Evolutionary conservation across 2,329 filamentous ascomycete genomes (phyloP), one percentile per base, ranked within the genome.

Genomic region (Pyrenochaeta sp.): DNA sequence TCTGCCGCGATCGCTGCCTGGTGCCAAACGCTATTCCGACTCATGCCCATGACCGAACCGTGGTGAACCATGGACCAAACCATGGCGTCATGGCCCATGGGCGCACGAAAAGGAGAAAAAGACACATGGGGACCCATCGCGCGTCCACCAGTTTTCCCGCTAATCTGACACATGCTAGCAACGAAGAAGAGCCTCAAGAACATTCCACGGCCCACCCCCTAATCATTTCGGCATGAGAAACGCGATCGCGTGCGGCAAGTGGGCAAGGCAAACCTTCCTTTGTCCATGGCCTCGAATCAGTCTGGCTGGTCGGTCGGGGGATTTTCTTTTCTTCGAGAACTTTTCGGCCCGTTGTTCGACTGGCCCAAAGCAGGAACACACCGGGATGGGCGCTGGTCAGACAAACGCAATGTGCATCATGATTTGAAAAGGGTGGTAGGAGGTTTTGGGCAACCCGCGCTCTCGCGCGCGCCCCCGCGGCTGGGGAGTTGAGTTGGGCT

Each of bases 1-100:
- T 57, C 57, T 46, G 38, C 57, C 51, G 57, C 51, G 51, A 55
- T 57, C 51, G 50, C 43, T 56, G 44, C 45, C 40, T 41, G 48
- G 30, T 42, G 44, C 47, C 48, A 42, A 58, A 48, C 50, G 35
- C n/a, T 19, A 17, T 10, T 7, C 4, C 31, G 8, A 48, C 53
- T 53, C 50, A 35, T 42, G 51, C 48, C 36, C 44, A 49, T 44
- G 45, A 29, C 30, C 44, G 40, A 47, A 45, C 51, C 46, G 57
- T 26, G 39, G 34, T 46, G 54, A 56, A 54, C 51, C 48, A 59
- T 52, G 45, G 40, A 4, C 24, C 24, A 27, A 27, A 46, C 48
- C 40, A 40, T 20, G 11, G 35, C 44, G 41, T 31, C 35, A n/a
- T n/a, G n/a, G n/a, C n/a, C n/a, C n/a, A n/a, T n/a, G n/a, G n/a